Base-by-base conservation (phyloP, 2,329 filamentous ascomycete genomes). In the Pyrenophora tritici-repentis region DNA sequence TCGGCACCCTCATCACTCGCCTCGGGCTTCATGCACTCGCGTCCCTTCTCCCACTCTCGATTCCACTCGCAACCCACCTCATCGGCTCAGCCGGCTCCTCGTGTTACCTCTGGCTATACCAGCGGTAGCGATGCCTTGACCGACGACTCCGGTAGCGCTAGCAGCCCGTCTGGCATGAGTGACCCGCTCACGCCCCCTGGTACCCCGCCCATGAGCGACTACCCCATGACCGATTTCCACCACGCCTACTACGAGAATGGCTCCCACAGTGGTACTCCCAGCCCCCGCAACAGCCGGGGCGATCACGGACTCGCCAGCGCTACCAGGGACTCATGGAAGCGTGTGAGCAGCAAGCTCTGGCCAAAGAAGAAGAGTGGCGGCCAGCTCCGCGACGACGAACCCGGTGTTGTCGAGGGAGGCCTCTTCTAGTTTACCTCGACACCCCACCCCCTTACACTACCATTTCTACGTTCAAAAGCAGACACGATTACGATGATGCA, bases 181-280 rank as follows among this genome's bases (percentile, higher is more conserved):
- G 86, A 87, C 65, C 87, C 81, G 3, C 86, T 90, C 78, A 91
- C 89, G 3, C 89, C 89, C 1, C 88, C 88, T 2, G 89, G 88
- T 6, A 91, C 89, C 4, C 89, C 89, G 0, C 88, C 88, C 1
- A 89, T 89, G 29, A 71, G 59, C 56, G 68, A 72, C 39, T 71
- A 70, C 32, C 87, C 88, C 5, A 70, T 73, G 68, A 62, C 55
- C 9, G 72, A 75, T 40, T 70, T 67, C 36, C 62, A 70, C 20
- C 68, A 70, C 33, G 65, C 67, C 20, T 72, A 72, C 50, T 70
- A 69, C 53, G 70, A 73, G 44, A 64, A 50, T 31, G 65, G 66
- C 33, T 60, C 68, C 3, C 61, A 58, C 42, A 70, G 68, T 36
- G 67, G 68, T 47, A 74, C 71, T 0, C 71, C 71, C 16, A 75